Evolutionary conservation across 2,329 filamentous ascomycete genomes (phyloP), one percentile per base, ranked within the genome.

Genomic region (Aureobasidium sp.): DNA sequence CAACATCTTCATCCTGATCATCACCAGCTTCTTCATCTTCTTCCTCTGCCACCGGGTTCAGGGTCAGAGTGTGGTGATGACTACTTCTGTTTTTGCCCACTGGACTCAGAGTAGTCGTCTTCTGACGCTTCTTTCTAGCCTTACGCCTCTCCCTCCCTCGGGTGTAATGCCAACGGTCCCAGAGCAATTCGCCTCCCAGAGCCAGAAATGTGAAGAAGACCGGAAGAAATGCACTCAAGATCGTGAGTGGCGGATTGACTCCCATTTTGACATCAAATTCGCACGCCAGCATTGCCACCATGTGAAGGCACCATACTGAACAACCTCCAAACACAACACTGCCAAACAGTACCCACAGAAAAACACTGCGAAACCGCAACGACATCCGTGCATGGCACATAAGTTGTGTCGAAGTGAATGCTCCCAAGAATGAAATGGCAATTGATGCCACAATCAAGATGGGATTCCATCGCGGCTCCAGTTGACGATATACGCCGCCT

Each of bases 261-360:
- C 73, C 73, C 45, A 76, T 74, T 45, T 65, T 66, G 15, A 76
- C 55, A 68, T 76, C 74, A 16, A 76, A 68, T 54, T 75, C 72
- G 68, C 72, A 76, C 16, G 75, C 75, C 50, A 76, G 65, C 73
- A 76, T 76, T 27, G 75, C 75, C 20, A 76, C 74, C 55, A 74
- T 73, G 54, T 76, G 75, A 3, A 76, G 67, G 65, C 71, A 71
- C 74, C 75, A 76, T 45, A 76, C 74, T 9, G 72, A 74, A 66
- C 75, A 76, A 59, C 76, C 76, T 29, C 75, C 75, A 64, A 76
- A 76, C 13, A 74, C 74, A 53, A 75, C 63, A 59, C 73, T 75
- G 10, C 71, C 72, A 13, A 75, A 66, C 15, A 72, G 66, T 4
- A 71, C 71, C 75, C 75, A 76, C 13, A 75, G 66, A 27, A 76